Evolutionary conservation across 352 stramenopile genomes (phyloP), one percentile per base, ranked within the genome.

Genomic region (Lagenidium giganteum): DNA sequence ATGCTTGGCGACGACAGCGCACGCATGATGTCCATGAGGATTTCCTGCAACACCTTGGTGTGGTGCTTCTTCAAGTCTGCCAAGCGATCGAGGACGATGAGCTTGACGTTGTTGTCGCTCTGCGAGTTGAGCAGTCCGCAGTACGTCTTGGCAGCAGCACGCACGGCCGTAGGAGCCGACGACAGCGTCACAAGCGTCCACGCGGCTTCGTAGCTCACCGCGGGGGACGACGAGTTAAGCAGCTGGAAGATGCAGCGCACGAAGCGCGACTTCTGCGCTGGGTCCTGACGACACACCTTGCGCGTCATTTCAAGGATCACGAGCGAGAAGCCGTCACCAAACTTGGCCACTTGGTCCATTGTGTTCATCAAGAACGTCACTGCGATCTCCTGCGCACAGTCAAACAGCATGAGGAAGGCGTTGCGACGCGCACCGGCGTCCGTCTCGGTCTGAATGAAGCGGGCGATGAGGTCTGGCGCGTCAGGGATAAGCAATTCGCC

Each of bases 71-170:
- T 98, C n/a, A 99, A 76, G 35, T 96, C 89, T 17, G 89, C 89
- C 11, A 99, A 77, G 4, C 96, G 87, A 56, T 99, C 96, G 16
- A 99, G 77, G 29, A 99, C 94, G 68, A 99, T 99, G 12, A 99
- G 82, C 74, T 99, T 99, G 38, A 99, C 95, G 57, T 99, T 99
- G 71, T 99, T 99, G 70, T 99, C 97, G 64, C 95, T 99, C 66
- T 98, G 94, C 25, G 80, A 93, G 66, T 98, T 98, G 13, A 99
- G 77, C 26, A 99, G 75, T 3, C 84, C 91, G 21, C 95, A 95
- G 71, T 99, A 99, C 5, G 96, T 98, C 53, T 98, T 89, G 11
- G 96, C 95, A 2, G 96, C 95, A 1, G 96, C 96, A 14, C 96
- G 93, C 16, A 99, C 92, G 12, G 97, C 97, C 11, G 97, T 99